Percentiles rank a stretch among this genome's conserved stretches.
Conservation (phyloP, 2,329 filamentous ascomycete species). For the Colletotrichum camelliae region DNA sequence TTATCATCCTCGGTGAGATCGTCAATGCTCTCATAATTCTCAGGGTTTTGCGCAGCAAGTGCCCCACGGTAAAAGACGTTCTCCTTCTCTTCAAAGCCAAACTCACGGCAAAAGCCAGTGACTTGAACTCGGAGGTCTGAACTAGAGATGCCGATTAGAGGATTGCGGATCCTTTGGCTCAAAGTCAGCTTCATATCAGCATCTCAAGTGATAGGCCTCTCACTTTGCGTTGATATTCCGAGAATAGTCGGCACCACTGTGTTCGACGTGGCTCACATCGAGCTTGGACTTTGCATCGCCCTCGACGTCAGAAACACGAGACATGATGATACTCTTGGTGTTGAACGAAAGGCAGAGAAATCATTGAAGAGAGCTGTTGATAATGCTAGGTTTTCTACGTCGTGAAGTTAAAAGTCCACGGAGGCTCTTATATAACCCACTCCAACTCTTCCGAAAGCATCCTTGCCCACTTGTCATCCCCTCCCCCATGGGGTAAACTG, state of each 20-base stretch:
- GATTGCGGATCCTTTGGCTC: conserved; percentile 29
- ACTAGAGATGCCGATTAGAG: conserved; percentile 28
- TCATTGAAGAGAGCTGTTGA: neutral
- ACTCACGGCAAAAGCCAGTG: conserved; percentile 29
- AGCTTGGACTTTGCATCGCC: conserved; percentile 23
- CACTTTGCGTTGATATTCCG: conserved; percentile 37
- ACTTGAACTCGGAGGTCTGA: conserved; percentile 27
- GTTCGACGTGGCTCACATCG: conserved; percentile 22
- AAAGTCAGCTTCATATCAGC: neutral
- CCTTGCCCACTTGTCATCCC: neutral
- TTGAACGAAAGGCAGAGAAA: neutral
- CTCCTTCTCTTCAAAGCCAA: conserved; percentile 29
- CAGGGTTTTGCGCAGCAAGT: conserved; percentile 30
- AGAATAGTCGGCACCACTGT: conserved; percentile 29
- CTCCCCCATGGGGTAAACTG: neutral
- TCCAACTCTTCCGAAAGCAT: neutral
- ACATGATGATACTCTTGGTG: neutral
- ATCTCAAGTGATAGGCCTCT: neutral
- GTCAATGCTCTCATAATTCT: conserved; percentile 22
- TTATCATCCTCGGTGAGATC: conserved; percentile 31
- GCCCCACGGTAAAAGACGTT: conserved; percentile 32
- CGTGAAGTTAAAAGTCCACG: neutral
- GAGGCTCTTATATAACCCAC: conserved; percentile 11
- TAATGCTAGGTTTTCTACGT: neutral
- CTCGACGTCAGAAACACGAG: conserved; percentile 25